Base-by-base conservation (phyloP, 768 basidiomycete species). In the Porphyrellus cyaneotinctus region DNA sequence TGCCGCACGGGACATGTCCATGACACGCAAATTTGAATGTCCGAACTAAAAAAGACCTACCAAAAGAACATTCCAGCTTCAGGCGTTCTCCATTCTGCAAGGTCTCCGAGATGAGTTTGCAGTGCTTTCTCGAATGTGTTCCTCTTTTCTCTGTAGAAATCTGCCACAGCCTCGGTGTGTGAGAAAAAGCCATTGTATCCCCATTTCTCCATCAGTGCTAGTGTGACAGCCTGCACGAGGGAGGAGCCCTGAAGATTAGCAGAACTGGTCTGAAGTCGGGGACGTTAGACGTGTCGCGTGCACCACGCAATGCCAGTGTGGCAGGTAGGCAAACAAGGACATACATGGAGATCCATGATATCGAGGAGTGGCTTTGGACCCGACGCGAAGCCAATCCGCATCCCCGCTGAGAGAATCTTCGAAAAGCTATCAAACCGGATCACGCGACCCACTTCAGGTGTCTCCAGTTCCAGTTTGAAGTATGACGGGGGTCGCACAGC, bases 11-110 rank as follows among this genome's bases (percentile, higher is more conserved):
- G 33, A 52, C 50, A 49, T 22, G 43, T 41, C 35, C 49, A 43
- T 18, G 30, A 56, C 48, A 51, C 30, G 43, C 39, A 36, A 36
- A 38, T 15, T 30, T 38, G 44, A 52, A 49, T 51, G 23, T 47
- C 54, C 52, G 44, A 49, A 56, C 20, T 47, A 59, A 44, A 11
- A 33, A 45, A 45, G 41, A 64, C 82, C 23, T 36, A 85, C 88
- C 90, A 95, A 67, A 91, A 84, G 75, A 95, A 95, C 89, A 95
- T 89, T 57, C 90, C 88, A 22, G 88, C 82, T 60, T 85, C 83
- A 10, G 89, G 90, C 0, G 74, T 68, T 49, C 65, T 72, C 86
- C 86, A 88, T 67, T 86, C 82, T 17, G 84, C 91, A 30, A 95
- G 74, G 3, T 84, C 91, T 44, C 74, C 72, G n/a, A 97, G 79